Base-by-base conservation (phyloP, 31 red algal genomes). In the Asparagopsis taxiformis region DNA sequence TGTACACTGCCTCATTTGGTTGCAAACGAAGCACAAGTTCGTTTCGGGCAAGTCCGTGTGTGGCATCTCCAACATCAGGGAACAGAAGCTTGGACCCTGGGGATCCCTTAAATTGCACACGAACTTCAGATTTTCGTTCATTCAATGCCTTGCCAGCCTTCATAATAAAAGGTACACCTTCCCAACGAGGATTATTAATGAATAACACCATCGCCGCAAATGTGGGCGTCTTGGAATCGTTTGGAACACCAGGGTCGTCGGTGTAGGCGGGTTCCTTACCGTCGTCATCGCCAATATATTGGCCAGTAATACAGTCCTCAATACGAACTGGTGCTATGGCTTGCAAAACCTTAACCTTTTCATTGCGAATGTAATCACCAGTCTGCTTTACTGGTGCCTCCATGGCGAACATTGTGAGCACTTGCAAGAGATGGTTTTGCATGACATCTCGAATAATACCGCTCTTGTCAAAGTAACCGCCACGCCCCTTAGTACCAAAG, bases 371-470 rank as follows among this genome's bases (percentile, higher is more conserved):
- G 38, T 77, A 64, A 38, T 91, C 83, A 19, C 84, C 91, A 19
- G 63, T 49, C 25, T 55, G 61, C 49, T 72, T 51, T 2, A 71
- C 90, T 1, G 96, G 96, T 3, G 91, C 19, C 50, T 99, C 96
- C 96, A 99, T 99, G 1, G 91, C 88, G 22, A 99, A 68, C 74
- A 93, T 71, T 0, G 89, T 78, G 3, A 97, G 44, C 21, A 92
- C 75, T 65, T 99, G 96, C 51, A 92, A 59, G 36, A 99, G 59
- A 55, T 99, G 96, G 62, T 99, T 99, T 65, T 99, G 96, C 74
- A 99, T 87, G 11, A 99, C 81, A 73, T 99, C 96, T 29, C 96
- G 86, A 51, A 99, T 83, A 50, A 99, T 95, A 31, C 96, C 96
- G 53, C 56, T 75, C 56, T 79, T 73, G 55, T 99, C 96, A 85